Base-by-base conservation (phyloP, 805 yeast species). In the Zygotorulaspora sp. region DNA sequence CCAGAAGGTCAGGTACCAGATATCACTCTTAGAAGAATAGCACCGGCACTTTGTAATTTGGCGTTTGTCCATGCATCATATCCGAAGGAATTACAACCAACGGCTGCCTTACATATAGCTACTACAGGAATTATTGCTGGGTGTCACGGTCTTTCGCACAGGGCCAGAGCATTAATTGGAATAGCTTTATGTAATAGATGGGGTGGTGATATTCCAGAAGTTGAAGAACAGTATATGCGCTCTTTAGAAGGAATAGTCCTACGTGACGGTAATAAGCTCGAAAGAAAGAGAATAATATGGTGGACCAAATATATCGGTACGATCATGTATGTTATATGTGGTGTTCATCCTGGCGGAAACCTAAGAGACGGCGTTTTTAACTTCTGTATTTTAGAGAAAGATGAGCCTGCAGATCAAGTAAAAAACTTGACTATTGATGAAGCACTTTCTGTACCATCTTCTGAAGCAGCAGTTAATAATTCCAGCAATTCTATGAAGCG, bases 291-390 rank as follows among this genome's bases (percentile, higher is more conserved):
- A 35, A 63, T 74, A 20, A 67, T 77, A 16, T 81, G 83, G 75
- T 82, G 89, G 89, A 80, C 86, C 2, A 71, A 76, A 52, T 80
- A 77, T 50, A 67, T 78, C 45, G 90, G 90, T 18, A 74, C 79
- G 36, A 70, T 82, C 47, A 80, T 82, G 85, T 80, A 77, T 57
- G 82, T 82, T 31, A 75, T 82, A 30, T 83, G 89, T 57, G 87
- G 87, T 57, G 81, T 83, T 37, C 83, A 79, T 57, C 90, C 90
- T 5, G 88, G 88, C 41, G 90, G 89, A 14, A 78, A 78, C 52
- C 79, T 82, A 19, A 70, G 83, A 48, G 82, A 77, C 21, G 77
- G 77, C 17, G 71, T 72, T 11, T 72, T 70, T 53, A 66, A 65
- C 41, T 76, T 71, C 61, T 67, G 66, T 32, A 54, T 64, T 31